Evolutionary conservation across 306 rosid species (phyloP), one percentile per base, ranked within the genome.

Genomic region (Cicer chorassanicum): DNA sequence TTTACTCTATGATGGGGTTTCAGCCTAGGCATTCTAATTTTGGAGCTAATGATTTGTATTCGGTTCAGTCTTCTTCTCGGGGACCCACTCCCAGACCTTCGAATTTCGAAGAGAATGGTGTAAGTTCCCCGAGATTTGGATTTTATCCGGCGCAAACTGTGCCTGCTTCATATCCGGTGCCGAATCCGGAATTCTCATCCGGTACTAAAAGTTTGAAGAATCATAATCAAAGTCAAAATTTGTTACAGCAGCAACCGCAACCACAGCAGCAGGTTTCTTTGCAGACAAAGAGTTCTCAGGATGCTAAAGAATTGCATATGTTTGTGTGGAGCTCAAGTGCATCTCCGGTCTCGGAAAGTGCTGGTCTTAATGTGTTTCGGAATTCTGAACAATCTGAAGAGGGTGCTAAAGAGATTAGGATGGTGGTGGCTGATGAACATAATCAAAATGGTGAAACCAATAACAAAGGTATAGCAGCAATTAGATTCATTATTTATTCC

Each of bases 61-160:
- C 97, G 0, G 94, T 91, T 5, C 92, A 91, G 40, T 86, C 97
- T 18, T 89, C 92, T 1, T 93, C 98, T 0, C 57, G 93, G 3
- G 98, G 98, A 0, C 98, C 95, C 4, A 90, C 98, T 0, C 98
- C 98, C 0, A 73, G 97, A 49, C 91, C 97, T 0, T 89, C 96
- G 0, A 93, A 89, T 79, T 91, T 93, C 19, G 98, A 93, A 38
- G 97, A 91, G 74, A 82, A 82, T 6, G 64, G 80, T 41, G 86
- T 82, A 0, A 46, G 63, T 1, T 88, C 90, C 0, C 93, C 90
- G 4, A 59, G 90, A 40, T 89, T 86, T 51, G 93, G 90, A 16
- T 89, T 89, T 59, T 89, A 89, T 75, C 92, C 90, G 36, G 68
- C 86, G 0, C 90, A 84, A 16, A 70, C 88, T 0, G 83, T 60